Evolutionary conservation across 1,139 yeast species (phyloP).

Genomic region (Kodamaea alishanica): DNA sequence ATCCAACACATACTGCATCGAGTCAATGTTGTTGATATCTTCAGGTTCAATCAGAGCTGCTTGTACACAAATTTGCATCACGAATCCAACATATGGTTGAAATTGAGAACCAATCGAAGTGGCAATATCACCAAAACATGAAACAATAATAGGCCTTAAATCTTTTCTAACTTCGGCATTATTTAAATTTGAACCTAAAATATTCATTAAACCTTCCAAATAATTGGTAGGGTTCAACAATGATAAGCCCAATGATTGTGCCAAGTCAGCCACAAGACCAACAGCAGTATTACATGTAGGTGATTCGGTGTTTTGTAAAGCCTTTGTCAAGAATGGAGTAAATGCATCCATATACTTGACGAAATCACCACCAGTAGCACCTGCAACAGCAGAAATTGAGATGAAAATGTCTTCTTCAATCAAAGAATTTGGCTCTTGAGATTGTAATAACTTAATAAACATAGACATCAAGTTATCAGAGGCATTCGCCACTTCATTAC

Average conservation of each 20-base stretch:
- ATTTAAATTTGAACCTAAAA: slow-evolving; percentile 69
- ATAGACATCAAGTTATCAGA: slow-evolving; percentile 83
- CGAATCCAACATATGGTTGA: slow-evolving; percentile 71
- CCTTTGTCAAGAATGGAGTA: slow-evolving; percentile 74
- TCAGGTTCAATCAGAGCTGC: slow-evolving; percentile 54
- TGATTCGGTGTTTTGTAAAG: slow-evolving; percentile 77
- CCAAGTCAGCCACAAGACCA: slow-evolving; percentile 93
- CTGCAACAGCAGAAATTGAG: slow-evolving; percentile 86
- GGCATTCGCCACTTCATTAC: slow-evolving; percentile 59
- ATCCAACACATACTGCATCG: slow-evolving; percentile 67
- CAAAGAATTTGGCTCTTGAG: slow-evolving; percentile 64
- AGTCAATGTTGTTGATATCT: slow-evolving; percentile 59
- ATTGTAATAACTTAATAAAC: slow-evolving; percentile 63
- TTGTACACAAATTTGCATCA: slow-evolving; percentile 64
- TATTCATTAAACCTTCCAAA: slow-evolving; percentile 76
- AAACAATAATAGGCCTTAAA: slow-evolving; percentile 79
- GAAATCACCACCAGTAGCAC: slow-evolving; percentile 69
- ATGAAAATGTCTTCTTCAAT: slow-evolving; percentile 93
- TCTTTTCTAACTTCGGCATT: slow-evolving; percentile 68
- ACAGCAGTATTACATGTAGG: slow-evolving; percentile 86
- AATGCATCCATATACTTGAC: slow-evolving; percentile 75
- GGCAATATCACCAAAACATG: slow-evolving; percentile 97
- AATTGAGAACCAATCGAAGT: slow-evolving; percentile 77
- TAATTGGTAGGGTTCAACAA: slow-evolving; percentile 53
- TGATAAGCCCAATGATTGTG: slow-evolving; percentile 80